A percentile compares a stretch with the other conserved stretches of the same genome.
These are phyloP conservation scores for Suillus alpinus DNA, from an alignment of 768 basidiomycete species.

Conservation along the genomic window DNA sequence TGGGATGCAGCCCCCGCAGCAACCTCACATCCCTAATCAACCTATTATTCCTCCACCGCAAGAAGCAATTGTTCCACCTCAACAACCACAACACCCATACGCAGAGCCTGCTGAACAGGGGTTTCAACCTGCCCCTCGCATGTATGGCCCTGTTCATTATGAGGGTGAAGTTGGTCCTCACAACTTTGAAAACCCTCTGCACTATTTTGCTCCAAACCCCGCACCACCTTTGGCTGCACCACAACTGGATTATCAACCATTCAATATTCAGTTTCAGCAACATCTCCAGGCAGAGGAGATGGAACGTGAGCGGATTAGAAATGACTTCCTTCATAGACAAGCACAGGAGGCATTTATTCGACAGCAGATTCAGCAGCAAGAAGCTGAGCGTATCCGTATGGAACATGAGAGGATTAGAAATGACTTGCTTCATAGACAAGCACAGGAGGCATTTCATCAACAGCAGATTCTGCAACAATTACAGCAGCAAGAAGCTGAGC, in stretches of 20 bases:
- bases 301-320: neutral
- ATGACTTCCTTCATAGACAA: neutral
- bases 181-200: neutral
- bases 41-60: neutral
- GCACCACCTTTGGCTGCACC: neutral
- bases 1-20: neutral
- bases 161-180: no score
- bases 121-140: neutral
- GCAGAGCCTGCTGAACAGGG: no score
- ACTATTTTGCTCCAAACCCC: neutral
- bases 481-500: neutral
- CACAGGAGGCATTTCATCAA: neutral
- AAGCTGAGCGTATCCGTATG: neutral
- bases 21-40: neutral
- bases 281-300: no score
- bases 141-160: neutral
- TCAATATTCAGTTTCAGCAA: no score
- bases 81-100: no score
- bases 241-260: neutral
- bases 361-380: neutral
- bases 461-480: neutral
- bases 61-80: no score
- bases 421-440: neutral
- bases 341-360: neutral
- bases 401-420: neutral